Evolutionary conservation across 2,329 filamentous ascomycete genomes (phyloP).

Genomic region (Atkinsonella hypoxylon): DNA sequence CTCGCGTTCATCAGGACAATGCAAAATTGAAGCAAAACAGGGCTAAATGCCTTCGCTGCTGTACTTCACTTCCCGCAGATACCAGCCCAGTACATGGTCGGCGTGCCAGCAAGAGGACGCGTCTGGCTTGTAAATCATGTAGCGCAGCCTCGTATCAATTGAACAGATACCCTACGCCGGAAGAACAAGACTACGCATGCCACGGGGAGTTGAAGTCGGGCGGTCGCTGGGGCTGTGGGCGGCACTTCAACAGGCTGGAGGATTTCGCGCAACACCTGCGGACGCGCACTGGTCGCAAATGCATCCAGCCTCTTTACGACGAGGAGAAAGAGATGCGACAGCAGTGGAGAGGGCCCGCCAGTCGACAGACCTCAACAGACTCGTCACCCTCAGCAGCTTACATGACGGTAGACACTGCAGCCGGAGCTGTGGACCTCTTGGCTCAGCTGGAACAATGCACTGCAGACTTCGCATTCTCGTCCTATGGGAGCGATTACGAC

Average conservation of each 20-base stretch:
- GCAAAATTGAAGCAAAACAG: not conserved
- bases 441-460: not conserved
- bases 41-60: not conserved
- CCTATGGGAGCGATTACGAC: not conserved
- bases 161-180: not conserved
- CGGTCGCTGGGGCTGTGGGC: conserved; percentile 4
- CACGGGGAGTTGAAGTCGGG: not conserved
- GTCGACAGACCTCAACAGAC: not conserved
- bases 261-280: conserved; percentile 3
- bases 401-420: not conserved
- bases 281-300: conserved; percentile 1
- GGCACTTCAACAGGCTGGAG: not conserved
- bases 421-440: not conserved
- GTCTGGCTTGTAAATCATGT: not conserved
- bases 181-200: not conserved
- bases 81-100: not conserved
- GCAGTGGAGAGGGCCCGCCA: not conserved
- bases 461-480: not conserved
- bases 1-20: not conserved
- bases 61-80: not conserved
- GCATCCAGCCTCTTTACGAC: conserved; percentile 5
- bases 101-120: not conserved
- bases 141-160: not conserved
- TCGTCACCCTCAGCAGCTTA: not conserved
- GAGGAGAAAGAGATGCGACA: not conserved